Evolutionary conservation across 805 yeast genomes (phyloP).

Genomic region (Aciculoconidium aculeatum): DNA sequence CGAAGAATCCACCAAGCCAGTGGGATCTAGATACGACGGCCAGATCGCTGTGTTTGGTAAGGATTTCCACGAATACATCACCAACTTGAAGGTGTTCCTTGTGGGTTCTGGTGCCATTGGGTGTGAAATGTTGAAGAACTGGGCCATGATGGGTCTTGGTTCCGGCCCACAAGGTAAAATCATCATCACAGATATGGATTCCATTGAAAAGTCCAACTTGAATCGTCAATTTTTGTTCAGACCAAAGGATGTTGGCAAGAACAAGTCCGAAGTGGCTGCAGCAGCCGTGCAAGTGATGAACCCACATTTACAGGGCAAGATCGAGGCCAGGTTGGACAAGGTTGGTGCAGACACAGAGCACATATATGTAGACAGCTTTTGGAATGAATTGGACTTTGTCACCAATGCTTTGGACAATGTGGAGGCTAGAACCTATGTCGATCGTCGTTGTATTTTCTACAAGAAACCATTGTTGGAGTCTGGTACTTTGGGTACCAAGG

Average conservation of each 20-base stretch:
- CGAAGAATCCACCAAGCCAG: constrained; percentile 68
- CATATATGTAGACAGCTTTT: constrained; percentile 77
- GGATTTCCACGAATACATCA: constrained; percentile 64
- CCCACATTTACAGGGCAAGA: constrained; percentile 73
- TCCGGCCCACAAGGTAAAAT: constrained; percentile 86
- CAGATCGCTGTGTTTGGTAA: constrained; percentile 93
- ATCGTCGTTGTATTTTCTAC: constrained; percentile 92
- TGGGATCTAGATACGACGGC: constrained; percentile 82
- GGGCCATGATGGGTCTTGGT: constrained; percentile 97
- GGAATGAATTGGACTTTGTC: constrained; percentile 81
- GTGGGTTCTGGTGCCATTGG: constrained; percentile 99
- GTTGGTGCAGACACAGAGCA: constrained; percentile 92
- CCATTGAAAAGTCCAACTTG: constrained; percentile 91
- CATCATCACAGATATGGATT: constrained; percentile 84
- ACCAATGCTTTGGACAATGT: constrained; percentile 97
- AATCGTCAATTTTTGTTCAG: constrained; percentile 96
- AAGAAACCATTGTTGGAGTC: constrained; percentile 88
- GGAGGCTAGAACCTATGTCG: constrained; percentile 97
- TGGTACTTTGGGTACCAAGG: constrained; percentile 97
- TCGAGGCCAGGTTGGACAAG: constrained; percentile 72
- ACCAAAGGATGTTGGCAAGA: constrained; percentile 87
- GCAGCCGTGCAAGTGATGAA: constrained; percentile 80
- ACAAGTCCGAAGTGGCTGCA: constrained; percentile 88
- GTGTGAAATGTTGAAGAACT: constrained; percentile 95
- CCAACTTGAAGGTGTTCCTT: constrained; percentile 76